Conservation (phyloP, 768 basidiomycete genomes). For the Pisolithus orientalis region DNA sequence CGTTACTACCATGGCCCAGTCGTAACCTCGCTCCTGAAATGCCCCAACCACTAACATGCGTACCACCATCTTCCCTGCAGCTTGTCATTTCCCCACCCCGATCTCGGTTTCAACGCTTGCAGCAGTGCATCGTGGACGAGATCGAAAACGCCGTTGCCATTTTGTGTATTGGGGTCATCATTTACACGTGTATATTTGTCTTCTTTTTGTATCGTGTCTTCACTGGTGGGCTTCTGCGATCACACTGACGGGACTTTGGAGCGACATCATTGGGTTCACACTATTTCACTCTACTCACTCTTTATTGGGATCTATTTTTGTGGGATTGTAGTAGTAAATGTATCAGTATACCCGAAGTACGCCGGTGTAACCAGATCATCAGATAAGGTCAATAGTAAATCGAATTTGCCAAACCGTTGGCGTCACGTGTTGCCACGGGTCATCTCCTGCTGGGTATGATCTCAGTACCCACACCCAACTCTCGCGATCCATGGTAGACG, state of each 20-base stretch:
- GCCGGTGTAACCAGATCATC: no score
- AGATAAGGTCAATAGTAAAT: background rate
- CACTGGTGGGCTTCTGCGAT: conserved; percentile 18
- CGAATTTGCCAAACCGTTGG: no score
- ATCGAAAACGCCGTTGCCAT: conserved; percentile 23
- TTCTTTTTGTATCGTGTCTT: conserved; percentile 26
- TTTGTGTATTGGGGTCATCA: conserved; percentile 18
- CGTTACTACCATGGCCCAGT: conserved; percentile 12
- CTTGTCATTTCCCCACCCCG: conserved; percentile 2
- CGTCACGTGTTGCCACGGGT: no score
- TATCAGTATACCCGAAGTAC: background rate
- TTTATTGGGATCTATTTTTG: background rate
- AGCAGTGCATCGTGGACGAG: conserved; percentile 18
- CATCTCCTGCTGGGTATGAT: no score
- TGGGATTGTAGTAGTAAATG: background rate
- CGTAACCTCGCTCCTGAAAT: conserved; percentile 3
- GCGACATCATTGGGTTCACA: background rate
- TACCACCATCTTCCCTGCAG: background rate
- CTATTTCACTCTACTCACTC: background rate
- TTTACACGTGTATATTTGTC: conserved; percentile 22
- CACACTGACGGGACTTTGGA: conserved; percentile 5
- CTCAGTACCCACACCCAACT: background rate
- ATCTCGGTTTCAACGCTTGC: conserved; percentile 11
- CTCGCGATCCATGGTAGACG: conserved; percentile 3
- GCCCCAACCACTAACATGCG: background rate